Evolutionary conservation across 2,329 filamentous ascomycete species (phyloP).

Genomic region (Leptographium radiaticola): DNA sequence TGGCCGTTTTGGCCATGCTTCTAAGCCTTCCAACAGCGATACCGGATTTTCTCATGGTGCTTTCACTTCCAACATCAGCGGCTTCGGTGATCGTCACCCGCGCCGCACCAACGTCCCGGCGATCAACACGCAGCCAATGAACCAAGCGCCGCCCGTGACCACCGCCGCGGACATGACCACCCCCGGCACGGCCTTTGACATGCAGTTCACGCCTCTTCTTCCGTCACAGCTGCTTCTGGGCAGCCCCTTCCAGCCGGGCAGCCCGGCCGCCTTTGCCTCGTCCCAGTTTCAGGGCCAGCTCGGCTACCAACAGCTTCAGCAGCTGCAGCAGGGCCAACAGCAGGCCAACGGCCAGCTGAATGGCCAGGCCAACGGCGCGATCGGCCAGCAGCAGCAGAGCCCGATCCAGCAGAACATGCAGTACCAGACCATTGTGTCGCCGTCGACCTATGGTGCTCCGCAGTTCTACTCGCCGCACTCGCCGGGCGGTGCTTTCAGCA

Average conservation of each 20-base stretch:
- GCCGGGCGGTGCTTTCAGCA: slow-evolving; percentile 63
- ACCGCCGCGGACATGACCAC: slow-evolving; percentile 56
- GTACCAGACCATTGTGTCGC: slow-evolving; percentile 76
- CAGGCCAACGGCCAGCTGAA: slow-evolving; percentile 35
- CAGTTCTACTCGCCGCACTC: slow-evolving; percentile 81
- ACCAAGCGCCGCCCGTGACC: slow-evolving; percentile 29
- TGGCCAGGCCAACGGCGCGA: slow-evolving; percentile 35
- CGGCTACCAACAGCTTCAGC: slow-evolving; percentile 55
- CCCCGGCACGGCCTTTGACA: slow-evolving; percentile 82
- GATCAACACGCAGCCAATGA: slow-evolving; percentile 73
- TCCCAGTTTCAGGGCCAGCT: slow-evolving; percentile 83
- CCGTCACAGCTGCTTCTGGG: slow-evolving; percentile 90
- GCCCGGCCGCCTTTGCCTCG: slow-evolving; percentile 76
- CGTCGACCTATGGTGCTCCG: slow-evolving; percentile 67
- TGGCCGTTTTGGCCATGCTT: slow-evolving; percentile 57
- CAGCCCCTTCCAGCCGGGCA: slow-evolving; percentile 92
- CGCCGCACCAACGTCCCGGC: slow-evolving; percentile 76
- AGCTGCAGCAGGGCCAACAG: slow-evolving; percentile 44
- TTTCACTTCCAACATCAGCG: slow-evolving; percentile 73
- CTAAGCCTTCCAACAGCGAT: slow-evolving; percentile 71
- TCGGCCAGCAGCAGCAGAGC: slow-evolving; percentile 44
- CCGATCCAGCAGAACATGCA: slow-evolving; percentile 67
- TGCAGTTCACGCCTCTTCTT: slow-evolving; percentile 95
- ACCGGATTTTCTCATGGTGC: slow-evolving; percentile 89
- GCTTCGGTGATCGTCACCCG: slow-evolving; percentile 77